Evolutionary conservation across 2,329 filamentous ascomycete species (phyloP).

Genomic region (Alternaria infectoria): DNA sequence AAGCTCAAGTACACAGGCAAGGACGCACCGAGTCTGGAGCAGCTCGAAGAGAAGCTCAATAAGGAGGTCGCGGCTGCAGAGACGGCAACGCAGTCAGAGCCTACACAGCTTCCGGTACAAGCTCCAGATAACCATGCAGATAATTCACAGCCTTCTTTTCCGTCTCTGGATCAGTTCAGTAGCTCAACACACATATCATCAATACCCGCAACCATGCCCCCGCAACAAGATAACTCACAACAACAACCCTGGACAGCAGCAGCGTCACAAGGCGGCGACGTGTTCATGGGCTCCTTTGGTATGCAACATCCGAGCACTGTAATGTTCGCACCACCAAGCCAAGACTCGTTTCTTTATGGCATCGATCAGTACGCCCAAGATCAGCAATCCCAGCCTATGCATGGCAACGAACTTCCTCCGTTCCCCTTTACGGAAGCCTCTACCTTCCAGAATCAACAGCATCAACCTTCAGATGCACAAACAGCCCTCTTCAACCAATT

Average conservation of each 20-base stretch:
- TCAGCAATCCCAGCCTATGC: constrained; percentile 20
- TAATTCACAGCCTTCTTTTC: constrained; percentile 3
- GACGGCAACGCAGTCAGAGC: constrained; percentile 12
- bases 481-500: constrained; percentile 32
- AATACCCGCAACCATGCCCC: constrained; percentile 21
- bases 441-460: constrained; percentile 17
- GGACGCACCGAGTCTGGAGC: constrained; percentile 44
- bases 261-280: constrained; percentile 33
- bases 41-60: constrained; percentile 47
- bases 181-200: constrained; percentile 19
- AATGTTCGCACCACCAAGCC: constrained; percentile 43
- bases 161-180: constrained; percentile 10
- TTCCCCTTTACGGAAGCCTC: constrained; percentile 34
- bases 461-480: constrained; percentile 28
- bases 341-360: constrained; percentile 46
- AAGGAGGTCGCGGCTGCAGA: constrained; percentile 27
- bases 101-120: constrained; percentile 2
- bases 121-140: background rate
- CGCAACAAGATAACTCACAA: constrained; percentile 21
- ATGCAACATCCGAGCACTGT: constrained; percentile 35
- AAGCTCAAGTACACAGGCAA: constrained; percentile 73
- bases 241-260: constrained; percentile 27
- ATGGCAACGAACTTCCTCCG: constrained; percentile 25
- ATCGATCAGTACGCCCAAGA: constrained; percentile 46
- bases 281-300: constrained; percentile 33